Evolutionary conservation across 1,284 basidiomycete genomes (phyloP), one percentile per base, ranked within the genome.

Genomic region (Ceratobasidium theobromae): DNA sequence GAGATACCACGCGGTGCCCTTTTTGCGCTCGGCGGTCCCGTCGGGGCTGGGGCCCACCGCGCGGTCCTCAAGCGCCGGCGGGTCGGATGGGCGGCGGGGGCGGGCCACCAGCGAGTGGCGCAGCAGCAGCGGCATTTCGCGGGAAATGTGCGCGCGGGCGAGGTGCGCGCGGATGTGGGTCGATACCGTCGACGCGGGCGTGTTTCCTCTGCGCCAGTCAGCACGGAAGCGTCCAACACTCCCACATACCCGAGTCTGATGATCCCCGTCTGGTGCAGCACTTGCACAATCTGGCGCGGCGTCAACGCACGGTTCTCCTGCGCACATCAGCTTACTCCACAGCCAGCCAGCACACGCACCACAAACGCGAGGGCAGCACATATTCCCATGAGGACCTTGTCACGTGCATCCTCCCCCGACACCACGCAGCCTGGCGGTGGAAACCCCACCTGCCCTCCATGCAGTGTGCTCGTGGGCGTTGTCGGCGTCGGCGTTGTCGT

Each of bases 1-100:
- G 46, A 62, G 58, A 35, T 62, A 62, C 58, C 58, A 62, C 52
- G 58, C 46, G 32, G 58, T 62, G 45, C 58, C 58, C 58, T 62
- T 62, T 38, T 62, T 62, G 48, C 58, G 58, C 35, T 62, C 58
- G 46, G 46, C 16, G 23, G 58, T 51, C 28, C 58, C 58, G 58
- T 62, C 58, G 49, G 58, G 32, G 48, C 38, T 51, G 25, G 33
- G 45, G 9, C 58, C 58, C 21, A 62, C 35, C 6, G 58, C 58
- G 35, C 58, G 48, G 35, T 62, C 58, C 27, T 62, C 58, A 48
- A 43, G 14, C 21, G 46, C 25, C 46, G 58, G 58, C 2, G 58
- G 40, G 16, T 62, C 58, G 21, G 57, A n/a, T 14, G 48, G 48
- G 58, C 32, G 58, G 58, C 58, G 58, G 28, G 58, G 48, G 14